These are phyloP conservation scores for Tylopilus intermedius DNA, from an alignment of 768 basidiomycete species.

Conservation along the genomic window DNA sequence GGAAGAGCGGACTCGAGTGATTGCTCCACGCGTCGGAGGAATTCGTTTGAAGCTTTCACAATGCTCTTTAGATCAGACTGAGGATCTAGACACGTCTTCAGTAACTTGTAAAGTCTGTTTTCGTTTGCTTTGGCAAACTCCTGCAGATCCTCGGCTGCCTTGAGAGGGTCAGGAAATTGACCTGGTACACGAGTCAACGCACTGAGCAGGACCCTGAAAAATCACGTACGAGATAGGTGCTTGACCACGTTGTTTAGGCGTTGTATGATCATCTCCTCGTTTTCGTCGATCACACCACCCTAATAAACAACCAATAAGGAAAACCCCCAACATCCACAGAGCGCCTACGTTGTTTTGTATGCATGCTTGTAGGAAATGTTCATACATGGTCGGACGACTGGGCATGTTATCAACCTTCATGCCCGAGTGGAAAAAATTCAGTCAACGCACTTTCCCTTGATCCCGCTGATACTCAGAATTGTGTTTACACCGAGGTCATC, in stretches of 20 bases:
- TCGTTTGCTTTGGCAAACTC: conserved; percentile 87
- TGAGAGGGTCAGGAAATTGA: conserved; percentile 62
- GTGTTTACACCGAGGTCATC: conserved; percentile 54
- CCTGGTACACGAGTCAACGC: conserved; percentile 29
- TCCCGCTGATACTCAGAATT: conserved; percentile 55
- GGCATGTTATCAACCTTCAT: conserved; percentile 2
- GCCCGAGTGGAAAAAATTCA: background rate
- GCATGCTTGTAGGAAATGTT: conserved; percentile 68
- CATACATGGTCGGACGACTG: conserved; percentile 67
- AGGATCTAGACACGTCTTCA: conserved; percentile 77
- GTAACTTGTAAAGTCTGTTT: conserved; percentile 74
- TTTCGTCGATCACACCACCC: conserved; percentile 88
- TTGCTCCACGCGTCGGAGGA: conserved; percentile 71
- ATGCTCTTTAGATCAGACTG: conserved; percentile 79
- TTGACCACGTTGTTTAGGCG: conserved; percentile 53
- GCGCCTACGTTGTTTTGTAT: conserved; percentile 78
- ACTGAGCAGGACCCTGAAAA: background rate
- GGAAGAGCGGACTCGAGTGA: conserved; percentile 51
- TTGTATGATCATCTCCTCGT: conserved; percentile 60
- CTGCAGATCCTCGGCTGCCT: conserved; percentile 72
- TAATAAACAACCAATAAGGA: conserved; percentile 28
- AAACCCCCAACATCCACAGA: background rate
- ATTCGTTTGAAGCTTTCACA: conserved; percentile 79
- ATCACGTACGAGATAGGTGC: conserved; percentile 55
- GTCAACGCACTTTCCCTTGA: conserved; percentile 53